Conservation (phyloP, 371 early-diverging fungal genomes). For the Catenaria anguillulae region DNA sequence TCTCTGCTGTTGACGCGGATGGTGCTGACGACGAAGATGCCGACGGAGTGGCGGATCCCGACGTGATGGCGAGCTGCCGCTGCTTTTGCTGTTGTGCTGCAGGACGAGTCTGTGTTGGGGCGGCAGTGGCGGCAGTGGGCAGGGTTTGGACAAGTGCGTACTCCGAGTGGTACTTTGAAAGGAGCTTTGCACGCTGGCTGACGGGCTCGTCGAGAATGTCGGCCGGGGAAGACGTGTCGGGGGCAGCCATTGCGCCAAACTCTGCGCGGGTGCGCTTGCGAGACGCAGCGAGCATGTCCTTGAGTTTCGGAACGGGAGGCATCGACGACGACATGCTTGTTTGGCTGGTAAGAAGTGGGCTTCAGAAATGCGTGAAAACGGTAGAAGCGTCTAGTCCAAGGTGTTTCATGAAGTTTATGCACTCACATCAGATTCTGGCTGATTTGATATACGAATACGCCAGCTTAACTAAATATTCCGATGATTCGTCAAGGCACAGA, state of each 20-base stretch:
- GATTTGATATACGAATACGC: no score
- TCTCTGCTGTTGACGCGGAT: conserved; percentile 4
- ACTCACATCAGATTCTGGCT: no score
- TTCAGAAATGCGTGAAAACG: no score
- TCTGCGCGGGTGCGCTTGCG: not conserved
- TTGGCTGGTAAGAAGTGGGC: no score
- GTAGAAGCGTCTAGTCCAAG: no score
- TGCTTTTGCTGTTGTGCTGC: conserved; percentile 15
- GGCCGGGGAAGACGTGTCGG: not conserved
- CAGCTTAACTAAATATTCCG: no score
- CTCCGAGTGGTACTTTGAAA: conserved; percentile 58
- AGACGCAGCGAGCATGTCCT: not conserved
- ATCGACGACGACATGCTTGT: no score
- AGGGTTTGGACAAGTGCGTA: conserved; percentile 30
- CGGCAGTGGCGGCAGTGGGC: conserved; percentile 10
- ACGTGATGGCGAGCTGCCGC: conserved; percentile 20
- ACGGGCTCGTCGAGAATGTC: not conserved
- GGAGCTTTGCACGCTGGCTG: conserved; percentile 53
- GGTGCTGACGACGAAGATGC: conserved; percentile 12
- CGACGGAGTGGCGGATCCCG: conserved; percentile 14
- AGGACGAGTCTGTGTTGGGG: conserved; percentile 13
- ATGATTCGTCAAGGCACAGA: no score
- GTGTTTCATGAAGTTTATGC: no score
- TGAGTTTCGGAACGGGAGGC: no score
- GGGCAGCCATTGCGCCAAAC: not conserved